phyloP scores from a whole-genome alignment of 495 filamentous ascomycete species.

The Oleoguttula mirabilis region DNA sequence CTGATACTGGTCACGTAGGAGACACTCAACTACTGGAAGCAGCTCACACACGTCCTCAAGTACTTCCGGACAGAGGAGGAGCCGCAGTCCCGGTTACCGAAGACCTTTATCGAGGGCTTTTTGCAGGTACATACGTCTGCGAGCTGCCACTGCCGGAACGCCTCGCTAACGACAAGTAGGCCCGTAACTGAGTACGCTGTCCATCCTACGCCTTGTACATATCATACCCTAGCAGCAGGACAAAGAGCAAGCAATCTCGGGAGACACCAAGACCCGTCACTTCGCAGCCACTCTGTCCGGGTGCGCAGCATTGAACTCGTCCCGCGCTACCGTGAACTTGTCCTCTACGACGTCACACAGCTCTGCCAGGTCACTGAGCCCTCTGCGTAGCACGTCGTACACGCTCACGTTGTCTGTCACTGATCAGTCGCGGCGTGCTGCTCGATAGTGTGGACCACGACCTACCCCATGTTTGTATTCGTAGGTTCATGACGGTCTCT shows the following conservation, averaged over 20 bases:
- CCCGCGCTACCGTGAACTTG: constrained; percentile 58
- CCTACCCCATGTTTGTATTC: constrained; percentile 92
- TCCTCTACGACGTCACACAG: constrained; percentile 84
- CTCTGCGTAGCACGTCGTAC: constrained; percentile 76
- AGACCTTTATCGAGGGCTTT: constrained; percentile 85
- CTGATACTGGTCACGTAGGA: too few relatives aligned
- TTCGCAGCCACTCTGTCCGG: constrained; percentile 1
- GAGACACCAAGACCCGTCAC: neutral
- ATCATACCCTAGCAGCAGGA: constrained; percentile 5
- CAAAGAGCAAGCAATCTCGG: neutral
- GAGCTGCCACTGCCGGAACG: constrained; percentile 3
- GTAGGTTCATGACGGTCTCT: constrained; percentile 87
- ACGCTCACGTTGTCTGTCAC: constrained; percentile 62
- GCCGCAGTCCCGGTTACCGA: constrained; percentile 60
- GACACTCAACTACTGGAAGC: constrained; percentile 99
- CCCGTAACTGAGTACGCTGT: constrained; percentile 16
- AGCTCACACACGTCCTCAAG: constrained; percentile 89
- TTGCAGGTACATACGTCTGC: constrained; percentile 51
- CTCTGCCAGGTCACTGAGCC: constrained; percentile 73
- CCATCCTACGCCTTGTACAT: constrained; percentile 13
- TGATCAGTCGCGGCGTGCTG: neutral
- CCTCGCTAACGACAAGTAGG: constrained; percentile 18
- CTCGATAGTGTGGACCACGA: neutral
- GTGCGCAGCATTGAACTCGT: constrained; percentile 44
- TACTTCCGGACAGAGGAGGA: constrained; percentile 92